Conservation (phyloP, 2,329 filamentous ascomycete species). For the Botrytis fragariae region DNA sequence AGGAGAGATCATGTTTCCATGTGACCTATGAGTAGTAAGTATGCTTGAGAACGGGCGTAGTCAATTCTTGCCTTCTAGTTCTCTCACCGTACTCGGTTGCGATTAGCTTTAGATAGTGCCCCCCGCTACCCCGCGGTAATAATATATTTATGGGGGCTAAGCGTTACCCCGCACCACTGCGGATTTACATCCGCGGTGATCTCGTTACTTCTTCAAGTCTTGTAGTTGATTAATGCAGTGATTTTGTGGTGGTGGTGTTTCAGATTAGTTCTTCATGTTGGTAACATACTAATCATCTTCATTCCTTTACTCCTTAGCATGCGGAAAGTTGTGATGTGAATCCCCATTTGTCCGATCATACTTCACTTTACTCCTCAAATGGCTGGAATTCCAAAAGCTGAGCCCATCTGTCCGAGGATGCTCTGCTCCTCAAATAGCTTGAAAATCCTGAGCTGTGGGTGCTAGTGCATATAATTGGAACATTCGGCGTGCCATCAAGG, state of each 20-base stretch:
- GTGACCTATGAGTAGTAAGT: background rate
- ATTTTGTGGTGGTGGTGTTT: background rate
- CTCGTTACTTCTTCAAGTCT: background rate
- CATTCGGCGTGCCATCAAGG: background rate
- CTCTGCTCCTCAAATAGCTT: background rate
- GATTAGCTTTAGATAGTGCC: background rate
- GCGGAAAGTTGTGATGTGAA: background rate
- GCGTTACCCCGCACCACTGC: background rate
- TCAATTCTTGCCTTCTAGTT: background rate
- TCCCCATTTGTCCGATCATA: background rate
- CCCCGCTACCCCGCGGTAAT: background rate
- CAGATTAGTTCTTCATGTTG: background rate
- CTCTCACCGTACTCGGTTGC: background rate
- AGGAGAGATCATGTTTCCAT: background rate
- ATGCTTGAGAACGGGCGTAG: background rate
- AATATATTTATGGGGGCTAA: background rate
- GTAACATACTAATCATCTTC: background rate
- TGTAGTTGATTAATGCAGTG: background rate
- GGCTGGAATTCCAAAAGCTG: background rate
- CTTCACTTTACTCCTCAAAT: background rate
- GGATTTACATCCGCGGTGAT: background rate
- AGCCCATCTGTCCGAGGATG: background rate
- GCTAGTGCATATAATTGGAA: background rate
- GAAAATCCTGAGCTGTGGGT: background rate
- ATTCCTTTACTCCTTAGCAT: background rate